Conservation (phyloP, 345 rosid genomes). For the Acer campestre region DNA sequence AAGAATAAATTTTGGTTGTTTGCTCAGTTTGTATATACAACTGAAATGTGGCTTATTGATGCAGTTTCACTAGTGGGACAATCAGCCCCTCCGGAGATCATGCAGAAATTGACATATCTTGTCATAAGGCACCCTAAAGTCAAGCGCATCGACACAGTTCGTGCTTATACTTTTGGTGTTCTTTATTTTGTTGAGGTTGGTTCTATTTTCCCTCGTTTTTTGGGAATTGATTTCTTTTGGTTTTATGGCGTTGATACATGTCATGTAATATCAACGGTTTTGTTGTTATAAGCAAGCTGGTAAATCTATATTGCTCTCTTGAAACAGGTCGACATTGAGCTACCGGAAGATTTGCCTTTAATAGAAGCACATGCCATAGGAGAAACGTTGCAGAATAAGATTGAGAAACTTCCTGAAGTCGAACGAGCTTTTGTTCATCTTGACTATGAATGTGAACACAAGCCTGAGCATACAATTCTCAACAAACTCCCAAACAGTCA, state of each 20-base stretch:
- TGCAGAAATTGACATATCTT: conserved; percentile 79
- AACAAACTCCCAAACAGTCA: conserved; percentile 60
- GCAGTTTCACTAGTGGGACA: conserved; percentile 89
- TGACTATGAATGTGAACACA: conserved; percentile 85
- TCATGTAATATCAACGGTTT: not conserved
- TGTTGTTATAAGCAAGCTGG: not conserved
- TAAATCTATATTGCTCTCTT: not conserved
- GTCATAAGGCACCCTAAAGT: conserved; percentile 70
- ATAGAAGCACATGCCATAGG: conserved; percentile 83
- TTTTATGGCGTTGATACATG: too few relatives aligned
- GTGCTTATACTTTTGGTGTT: conserved; percentile 91
- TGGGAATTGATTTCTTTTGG: too few relatives aligned
- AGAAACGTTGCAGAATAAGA: conserved; percentile 75
- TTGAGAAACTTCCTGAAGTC: conserved; percentile 82
- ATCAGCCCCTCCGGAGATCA: conserved; percentile 81
- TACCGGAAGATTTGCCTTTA: conserved; percentile 77
- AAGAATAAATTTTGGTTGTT: not conserved
- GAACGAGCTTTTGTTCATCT: conserved; percentile 95
- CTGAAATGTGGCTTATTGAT: conserved; percentile 12
- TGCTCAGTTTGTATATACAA: not conserved
- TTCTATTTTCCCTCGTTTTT: not conserved
- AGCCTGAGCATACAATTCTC: conserved; percentile 82
- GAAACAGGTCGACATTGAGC: conserved; percentile 78
- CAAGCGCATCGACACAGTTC: conserved; percentile 86
- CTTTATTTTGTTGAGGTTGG: conserved; percentile 94